Evolutionary conservation across 768 basidiomycete genomes (phyloP), one percentile per base, ranked within the genome.

Genomic region (Termitomyces sp.): DNA sequence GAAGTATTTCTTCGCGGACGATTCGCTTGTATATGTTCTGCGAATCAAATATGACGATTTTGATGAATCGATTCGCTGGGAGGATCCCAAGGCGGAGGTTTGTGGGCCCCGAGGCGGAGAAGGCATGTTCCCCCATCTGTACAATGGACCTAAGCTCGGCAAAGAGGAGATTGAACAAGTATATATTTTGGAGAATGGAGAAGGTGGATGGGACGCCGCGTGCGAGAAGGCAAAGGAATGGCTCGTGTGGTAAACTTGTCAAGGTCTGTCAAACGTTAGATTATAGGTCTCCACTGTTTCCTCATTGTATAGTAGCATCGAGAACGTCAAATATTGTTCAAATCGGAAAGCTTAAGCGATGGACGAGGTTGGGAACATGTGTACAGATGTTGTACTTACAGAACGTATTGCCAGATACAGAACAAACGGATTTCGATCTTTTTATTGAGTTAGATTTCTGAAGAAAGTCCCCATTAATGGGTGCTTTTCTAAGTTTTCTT

Each of bases 41-140:
- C 23, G 23, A 23, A 23, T 23, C 23, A 23, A 23, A 23, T 23
- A 23, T 23, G 23, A 23, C 23, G 23, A 23, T 23, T 23, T 23
- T 2, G 23, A 23, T 23, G 23, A 23, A 23, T 23, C 2, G 62
- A 73, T 82, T 55, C 72, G 67, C 55, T 84, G 82, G 82, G 82
- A 84, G 56, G 68, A 72, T 57, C 77, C 2, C 30, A 70, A 75
- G 40, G 70, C 68, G 28, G 65, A 68, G 74, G 74, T 70, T 73
- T 30, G 75, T 56, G 80, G 79, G 8, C 67, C 73, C n/a, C 62
- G 76, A 11, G 74, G 75, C 1, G 75, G 69, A 17, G 75, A 80
- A 55, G 76, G 78, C 14, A 56, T 78, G 58, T 84, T 83, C 55
- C 81, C 82, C 0, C 83, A 84, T 61, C 56, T 84, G 23, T 81